These are phyloP conservation scores for Coemansia sp. DNA, from an alignment of 192 early-diverging fungal species.

Conservation along the genomic window DNA sequence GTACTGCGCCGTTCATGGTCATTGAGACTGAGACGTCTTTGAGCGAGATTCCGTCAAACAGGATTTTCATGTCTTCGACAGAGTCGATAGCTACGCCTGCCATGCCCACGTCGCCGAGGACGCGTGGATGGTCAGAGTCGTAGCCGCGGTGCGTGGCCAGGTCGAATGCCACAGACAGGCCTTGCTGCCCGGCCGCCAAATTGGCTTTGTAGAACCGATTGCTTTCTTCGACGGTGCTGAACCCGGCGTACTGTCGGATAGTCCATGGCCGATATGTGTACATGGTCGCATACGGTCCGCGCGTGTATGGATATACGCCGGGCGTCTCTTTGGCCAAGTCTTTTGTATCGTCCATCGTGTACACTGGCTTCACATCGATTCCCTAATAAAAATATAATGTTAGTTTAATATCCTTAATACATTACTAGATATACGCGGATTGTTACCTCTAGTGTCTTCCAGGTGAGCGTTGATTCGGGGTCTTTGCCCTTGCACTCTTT, in stretches of 20 bases:
- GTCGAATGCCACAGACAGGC: constrained; percentile 86
- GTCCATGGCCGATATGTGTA: constrained; percentile 86
- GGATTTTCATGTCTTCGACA: constrained; percentile 90
- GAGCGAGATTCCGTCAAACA: constrained; percentile 86
- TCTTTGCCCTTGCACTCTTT: constrained; percentile 91
- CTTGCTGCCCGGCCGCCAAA: constrained; percentile 86
- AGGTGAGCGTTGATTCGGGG: constrained; percentile 67
- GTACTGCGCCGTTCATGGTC: constrained; percentile 95
- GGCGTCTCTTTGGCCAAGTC: constrained; percentile 69
- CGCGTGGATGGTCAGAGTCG: constrained; percentile 88
- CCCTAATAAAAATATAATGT: constrained; percentile 27
- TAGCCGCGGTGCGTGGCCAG: constrained; percentile 88
- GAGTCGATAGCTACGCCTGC: constrained; percentile 91
- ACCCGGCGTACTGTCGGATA: constrained; percentile 86
- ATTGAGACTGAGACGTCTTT: constrained; percentile 91
- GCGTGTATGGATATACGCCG: constrained; percentile 84
- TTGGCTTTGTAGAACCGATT: constrained; percentile 88
- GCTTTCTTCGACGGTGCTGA: constrained; percentile 89
- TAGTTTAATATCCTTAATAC: no score
- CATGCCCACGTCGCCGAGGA: constrained; percentile 89
- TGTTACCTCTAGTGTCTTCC: constrained; percentile 74
- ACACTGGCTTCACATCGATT: constrained; percentile 82
- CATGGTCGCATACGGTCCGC: constrained; percentile 83
- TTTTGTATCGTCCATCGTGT: constrained; percentile 70
- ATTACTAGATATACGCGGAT: no score